Evolutionary conservation across 352 stramenopile species (phyloP), one percentile per base, ranked within the genome.

Genomic region (Phytophthora macrochlamydospora): DNA sequence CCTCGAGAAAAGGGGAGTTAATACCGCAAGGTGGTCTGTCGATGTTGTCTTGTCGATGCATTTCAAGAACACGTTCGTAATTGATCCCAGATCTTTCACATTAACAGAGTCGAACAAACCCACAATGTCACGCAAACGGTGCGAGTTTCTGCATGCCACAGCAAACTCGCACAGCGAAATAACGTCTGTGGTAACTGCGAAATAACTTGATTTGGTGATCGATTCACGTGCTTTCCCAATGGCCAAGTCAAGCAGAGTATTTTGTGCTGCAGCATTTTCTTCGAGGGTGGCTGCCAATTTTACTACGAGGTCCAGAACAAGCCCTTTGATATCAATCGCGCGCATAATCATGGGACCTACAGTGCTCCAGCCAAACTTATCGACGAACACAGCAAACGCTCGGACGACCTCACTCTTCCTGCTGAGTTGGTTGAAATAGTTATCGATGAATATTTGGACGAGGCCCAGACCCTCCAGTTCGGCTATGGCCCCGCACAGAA

Each of bases 121-220:
- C 12, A 32, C 43, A 14, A 69, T 43, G 7, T 49, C 48, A 14
- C 24, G 7, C 24, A 53, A 37, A 9, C 13, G 24, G 33, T 53
- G 24, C 28, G 11, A 11, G 18, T 37, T 13, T 53, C 13, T 3
- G 18, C 48, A 53, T 40, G 24, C 48, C 29, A 53, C 24, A 2
- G 51, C 46, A 37, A 56, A 31, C 35, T 56, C 56, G 33, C 60
- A 67, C 13, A 67, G 30, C 12, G 62, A 61, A 32, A n/a, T 24
- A n/a, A 50, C 51, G 29, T 24, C 18, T 24, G 18, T 24, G 18
- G 18, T 24, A 24, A 24, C 33, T 18, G 52, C 51, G 1, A 60
- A 24, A 4, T 11, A 13, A 13, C 30, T 33, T 35, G 59, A 51
- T 5, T 59, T 31, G 9, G n/a, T 28, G 28, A 11, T 46, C 6